Conservation (phyloP, 306 rosid species). For the Fragaria nilgerrensis region DNA sequence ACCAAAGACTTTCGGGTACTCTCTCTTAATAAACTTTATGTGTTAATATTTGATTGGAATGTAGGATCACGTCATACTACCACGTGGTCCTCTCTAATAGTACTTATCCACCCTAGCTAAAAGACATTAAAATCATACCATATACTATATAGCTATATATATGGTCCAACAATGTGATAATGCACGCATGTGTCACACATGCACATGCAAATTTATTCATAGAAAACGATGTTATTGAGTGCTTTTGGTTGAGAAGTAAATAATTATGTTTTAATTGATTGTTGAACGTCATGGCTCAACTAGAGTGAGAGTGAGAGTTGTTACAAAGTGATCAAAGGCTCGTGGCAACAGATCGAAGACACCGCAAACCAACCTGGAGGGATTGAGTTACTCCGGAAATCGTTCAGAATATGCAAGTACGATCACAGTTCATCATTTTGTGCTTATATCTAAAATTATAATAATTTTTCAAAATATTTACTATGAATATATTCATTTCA, state of each 20-base stretch:
- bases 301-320: constrained; percentile 82
- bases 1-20: constrained; percentile 71
- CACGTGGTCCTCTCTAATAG: too few species aligned
- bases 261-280: neutral
- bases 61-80: too few species aligned
- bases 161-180: neutral
- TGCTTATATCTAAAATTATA: neutral
- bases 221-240: neutral
- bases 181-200: neutral
- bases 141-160: too few species aligned
- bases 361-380: constrained; percentile 35
- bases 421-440: neutral
- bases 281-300: neutral
- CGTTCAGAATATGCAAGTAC: constrained; percentile 74
- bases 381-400: constrained; percentile 36
- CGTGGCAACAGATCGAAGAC: constrained; percentile 52
- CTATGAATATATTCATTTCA: neutral
- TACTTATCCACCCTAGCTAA: too few species aligned
- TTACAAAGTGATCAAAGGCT: constrained; percentile 65
- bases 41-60: too few species aligned
- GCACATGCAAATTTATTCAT: neutral
- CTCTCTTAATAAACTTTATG: too few species aligned
- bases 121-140: neutral
- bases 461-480: neutral
- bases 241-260: neutral